Evolutionary conservation across 805 yeast genomes (phyloP), one percentile per base, ranked within the genome.

Genomic region (Candida lessepsii): DNA sequence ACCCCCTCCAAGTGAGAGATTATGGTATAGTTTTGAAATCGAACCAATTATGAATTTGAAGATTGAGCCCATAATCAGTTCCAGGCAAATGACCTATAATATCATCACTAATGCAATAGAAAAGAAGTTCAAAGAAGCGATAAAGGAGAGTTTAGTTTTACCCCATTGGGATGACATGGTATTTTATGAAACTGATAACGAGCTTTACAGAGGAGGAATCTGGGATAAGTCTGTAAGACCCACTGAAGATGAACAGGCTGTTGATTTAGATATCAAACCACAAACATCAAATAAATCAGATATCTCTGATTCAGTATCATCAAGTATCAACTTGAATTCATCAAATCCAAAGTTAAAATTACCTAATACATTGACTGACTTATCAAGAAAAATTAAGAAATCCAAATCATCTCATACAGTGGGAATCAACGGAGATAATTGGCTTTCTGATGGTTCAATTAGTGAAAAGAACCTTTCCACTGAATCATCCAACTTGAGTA

Each of bases 111-210:
- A 83, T 49, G 78, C 83, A 16, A 85, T 91, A 47, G 87, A 82
- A 45, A 82, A 80, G 56, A 80, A 82, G 49, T 78, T 91, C 46
- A 78, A 81, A 42, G 96, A 87, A 35, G 85, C 89, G 1, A 71
- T 91, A 28, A 78, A 73, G 45, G 93, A 86, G 24, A 76, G 93
- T 6, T 62, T 93, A 35, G 98, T 93, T 0, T 60, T 77, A 23
- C 99, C 99, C 2, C 80, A 72, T 52, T 84, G 88, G 89, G 98
- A 91, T 59, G 98, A 91, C 57, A 60, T 88, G 29, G 77, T 81
- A 0, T 84, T 86, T 54, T 84, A 71, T 53, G 68, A 77, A 40
- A 80, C 96, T 0, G 60, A 63, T 2, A 71, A 63, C 28, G 95
- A 87, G 47, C 61, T 87, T 10, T 93, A 80, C 58, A 75, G 96